These are phyloP conservation scores for Phoma sp. DNA, from an alignment of 2,329 filamentous ascomycete species.

Conservation along the genomic window DNA sequence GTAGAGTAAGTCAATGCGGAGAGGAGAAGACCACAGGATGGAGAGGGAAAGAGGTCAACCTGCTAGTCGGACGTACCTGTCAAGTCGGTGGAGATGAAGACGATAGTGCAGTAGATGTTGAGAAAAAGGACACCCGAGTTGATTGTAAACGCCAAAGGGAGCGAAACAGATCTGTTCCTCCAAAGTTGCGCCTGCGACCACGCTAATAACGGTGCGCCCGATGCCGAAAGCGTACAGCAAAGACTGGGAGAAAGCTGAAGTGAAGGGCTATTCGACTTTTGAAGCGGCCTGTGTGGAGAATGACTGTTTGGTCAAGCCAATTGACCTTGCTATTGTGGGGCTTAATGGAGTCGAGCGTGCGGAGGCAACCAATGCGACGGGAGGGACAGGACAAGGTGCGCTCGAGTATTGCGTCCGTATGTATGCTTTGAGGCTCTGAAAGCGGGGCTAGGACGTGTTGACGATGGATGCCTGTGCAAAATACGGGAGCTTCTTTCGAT, in stretches of 20 bases:
- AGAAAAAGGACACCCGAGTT: neutral
- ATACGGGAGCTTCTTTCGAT: too few relatives aligned
- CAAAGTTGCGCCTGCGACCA: neutral
- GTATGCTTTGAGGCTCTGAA: slow-evolving; percentile 5
- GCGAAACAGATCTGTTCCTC: neutral
- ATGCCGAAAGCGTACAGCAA: neutral
- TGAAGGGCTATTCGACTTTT: neutral
- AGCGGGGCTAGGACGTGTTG: neutral
- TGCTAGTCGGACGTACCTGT: slow-evolving; percentile 1
- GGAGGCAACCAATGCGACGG: slow-evolving; percentile 9
- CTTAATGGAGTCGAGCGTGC: neutral
- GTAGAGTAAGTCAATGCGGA: neutral
- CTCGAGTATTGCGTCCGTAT: slow-evolving; percentile 3
- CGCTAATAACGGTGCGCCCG: slow-evolving; percentile 2
- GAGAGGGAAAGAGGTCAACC: neutral
- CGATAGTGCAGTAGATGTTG: neutral
- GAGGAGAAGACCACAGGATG: too few relatives aligned
- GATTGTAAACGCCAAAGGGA: neutral
- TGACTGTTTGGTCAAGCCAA: neutral
- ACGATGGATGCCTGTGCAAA: too few relatives aligned
- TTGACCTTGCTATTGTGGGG: neutral
- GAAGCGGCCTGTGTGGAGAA: neutral
- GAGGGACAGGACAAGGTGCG: slow-evolving; percentile 6
- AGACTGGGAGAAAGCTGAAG: too few relatives aligned
- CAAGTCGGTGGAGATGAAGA: neutral